Percentiles rank a stretch among this genome's conserved stretches.
Conservation (phyloP, 768 basidiomycete genomes). For the Tylopilus sp. region DNA sequence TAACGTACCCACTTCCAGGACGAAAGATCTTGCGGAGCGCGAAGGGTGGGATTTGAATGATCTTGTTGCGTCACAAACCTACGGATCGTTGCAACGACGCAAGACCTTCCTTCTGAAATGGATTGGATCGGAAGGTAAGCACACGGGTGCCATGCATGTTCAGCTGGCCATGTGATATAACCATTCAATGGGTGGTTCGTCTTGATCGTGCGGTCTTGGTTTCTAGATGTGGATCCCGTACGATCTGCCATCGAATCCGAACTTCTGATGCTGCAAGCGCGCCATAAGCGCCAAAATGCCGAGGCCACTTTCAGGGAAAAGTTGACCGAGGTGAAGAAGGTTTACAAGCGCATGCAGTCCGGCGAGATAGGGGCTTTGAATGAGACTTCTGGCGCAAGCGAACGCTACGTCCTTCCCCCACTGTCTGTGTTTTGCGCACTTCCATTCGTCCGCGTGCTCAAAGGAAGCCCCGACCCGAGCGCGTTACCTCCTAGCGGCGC, state of each 20-base stretch:
- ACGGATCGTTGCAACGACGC: constrained; percentile 34
- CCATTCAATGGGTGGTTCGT: background rate
- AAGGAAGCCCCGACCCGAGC: constrained; percentile 23
- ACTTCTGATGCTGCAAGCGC: constrained; percentile 25
- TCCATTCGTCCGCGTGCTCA: constrained; percentile 40
- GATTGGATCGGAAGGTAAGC: constrained; percentile 37
- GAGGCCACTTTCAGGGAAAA: constrained; percentile 26
- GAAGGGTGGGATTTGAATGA: constrained; percentile 44
- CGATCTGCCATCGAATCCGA: constrained; percentile 26
- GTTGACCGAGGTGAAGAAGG: constrained; percentile 36
- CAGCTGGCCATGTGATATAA: background rate
- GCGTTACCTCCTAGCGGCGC: background rate
- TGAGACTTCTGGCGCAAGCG: background rate
- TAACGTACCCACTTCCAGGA: constrained; percentile 28
- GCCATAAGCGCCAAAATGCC: constrained; percentile 24
- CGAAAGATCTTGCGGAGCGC: constrained; percentile 28
- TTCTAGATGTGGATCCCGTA: constrained; percentile 20
- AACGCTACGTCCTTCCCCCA: constrained; percentile 37
- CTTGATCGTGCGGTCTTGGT: background rate
- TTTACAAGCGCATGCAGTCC: constrained; percentile 46
- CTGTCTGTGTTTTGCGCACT: constrained; percentile 47
- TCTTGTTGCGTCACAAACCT: constrained; percentile 39
- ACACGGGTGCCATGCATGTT: background rate
- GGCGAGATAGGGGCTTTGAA: constrained; percentile 7
- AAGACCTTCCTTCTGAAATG: constrained; percentile 40